These are phyloP conservation scores for Mucor racemosus DNA, from an alignment of 371 early-diverging fungal species.

Conservation along the genomic window DNA sequence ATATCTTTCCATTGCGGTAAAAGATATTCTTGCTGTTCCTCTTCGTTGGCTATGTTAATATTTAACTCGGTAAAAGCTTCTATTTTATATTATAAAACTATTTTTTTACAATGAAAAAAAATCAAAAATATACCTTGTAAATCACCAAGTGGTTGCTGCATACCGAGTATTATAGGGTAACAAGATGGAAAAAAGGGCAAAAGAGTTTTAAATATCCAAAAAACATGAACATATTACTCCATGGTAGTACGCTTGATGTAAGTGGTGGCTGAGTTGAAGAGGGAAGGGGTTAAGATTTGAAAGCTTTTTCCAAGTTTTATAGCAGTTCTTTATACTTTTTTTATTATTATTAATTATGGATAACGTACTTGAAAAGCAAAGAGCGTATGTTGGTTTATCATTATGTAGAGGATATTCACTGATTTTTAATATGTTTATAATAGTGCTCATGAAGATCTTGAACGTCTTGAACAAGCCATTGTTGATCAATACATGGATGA, in stretches of 20 bases:
- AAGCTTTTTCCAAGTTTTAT: not conserved
- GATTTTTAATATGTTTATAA: too few relatives aligned
- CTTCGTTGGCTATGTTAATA: slow-evolving; percentile 24
- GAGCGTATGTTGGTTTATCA: slow-evolving; percentile 38
- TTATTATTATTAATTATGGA: slow-evolving; percentile 52
- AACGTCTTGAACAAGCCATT: slow-evolving; percentile 88
- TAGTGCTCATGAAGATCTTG: slow-evolving; percentile 88
- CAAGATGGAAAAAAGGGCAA: not conserved
- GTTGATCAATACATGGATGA: slow-evolving; percentile 82
- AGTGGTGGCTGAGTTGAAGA: slow-evolving; percentile 6
- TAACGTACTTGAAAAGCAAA: slow-evolving; percentile 74
- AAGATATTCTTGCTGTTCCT: slow-evolving; percentile 19
- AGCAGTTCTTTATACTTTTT: not conserved
- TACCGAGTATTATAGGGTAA: not conserved
- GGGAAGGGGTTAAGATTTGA: not conserved
- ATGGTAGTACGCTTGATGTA: not conserved
- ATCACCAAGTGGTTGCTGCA: slow-evolving; percentile 17
- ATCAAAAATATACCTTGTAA: slow-evolving; percentile 11
- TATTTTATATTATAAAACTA: slow-evolving; percentile 1
- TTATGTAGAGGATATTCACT: not conserved
- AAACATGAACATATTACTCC: not conserved
- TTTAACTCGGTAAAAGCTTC: slow-evolving; percentile 34
- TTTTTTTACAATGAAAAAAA: not conserved
- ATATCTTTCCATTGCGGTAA: slow-evolving; percentile 59
- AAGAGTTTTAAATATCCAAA: not conserved